Conservation (phyloP, 106 monocot genomes). For the Dactylorhiza incarnata region DNA sequence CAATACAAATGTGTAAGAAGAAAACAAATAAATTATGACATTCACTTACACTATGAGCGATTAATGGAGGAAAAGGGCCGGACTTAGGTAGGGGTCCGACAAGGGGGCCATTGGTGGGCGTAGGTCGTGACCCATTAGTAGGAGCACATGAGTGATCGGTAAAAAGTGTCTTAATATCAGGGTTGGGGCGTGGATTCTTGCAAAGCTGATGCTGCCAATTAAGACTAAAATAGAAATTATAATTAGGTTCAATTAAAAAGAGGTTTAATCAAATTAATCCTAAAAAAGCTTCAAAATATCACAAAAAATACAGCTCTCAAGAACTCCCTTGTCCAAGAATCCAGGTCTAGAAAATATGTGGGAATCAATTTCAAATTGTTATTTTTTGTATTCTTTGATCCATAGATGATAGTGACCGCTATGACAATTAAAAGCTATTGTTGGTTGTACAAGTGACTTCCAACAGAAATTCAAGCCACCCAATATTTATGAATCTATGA, state of each 20-base stretch:
- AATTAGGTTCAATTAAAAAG: not conserved
- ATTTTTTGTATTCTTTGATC: not conserved
- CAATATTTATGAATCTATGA: no score
- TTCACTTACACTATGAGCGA: constrained; percentile 66
- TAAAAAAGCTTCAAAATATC: not conserved
- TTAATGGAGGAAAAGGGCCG: constrained; percentile 74
- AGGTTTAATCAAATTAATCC: not conserved
- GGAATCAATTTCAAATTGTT: not conserved
- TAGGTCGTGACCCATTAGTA: constrained; percentile 65
- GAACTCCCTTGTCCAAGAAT: not conserved
- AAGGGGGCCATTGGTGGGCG: constrained; percentile 67
- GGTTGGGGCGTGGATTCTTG: constrained; percentile 94
- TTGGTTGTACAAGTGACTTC: no score
- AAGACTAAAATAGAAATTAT: constrained; percentile 38
- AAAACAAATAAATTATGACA: not conserved
- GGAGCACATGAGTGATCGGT: constrained; percentile 86
- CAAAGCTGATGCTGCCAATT: constrained; percentile 99
- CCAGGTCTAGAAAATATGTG: not conserved
- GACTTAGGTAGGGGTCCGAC: constrained; percentile 77
- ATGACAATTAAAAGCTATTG: not conserved
- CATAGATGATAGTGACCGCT: not conserved
- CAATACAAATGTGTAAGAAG: not conserved
- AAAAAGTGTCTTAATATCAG: constrained; percentile 96
- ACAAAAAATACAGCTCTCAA: not conserved
- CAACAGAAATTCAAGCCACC: no score